A percentile compares a stretch with the other conserved stretches of the same genome.
These are phyloP conservation scores for Lumnitzera littorea DNA, from an alignment of 345 rosid genomes.

Conservation along the genomic window DNA sequence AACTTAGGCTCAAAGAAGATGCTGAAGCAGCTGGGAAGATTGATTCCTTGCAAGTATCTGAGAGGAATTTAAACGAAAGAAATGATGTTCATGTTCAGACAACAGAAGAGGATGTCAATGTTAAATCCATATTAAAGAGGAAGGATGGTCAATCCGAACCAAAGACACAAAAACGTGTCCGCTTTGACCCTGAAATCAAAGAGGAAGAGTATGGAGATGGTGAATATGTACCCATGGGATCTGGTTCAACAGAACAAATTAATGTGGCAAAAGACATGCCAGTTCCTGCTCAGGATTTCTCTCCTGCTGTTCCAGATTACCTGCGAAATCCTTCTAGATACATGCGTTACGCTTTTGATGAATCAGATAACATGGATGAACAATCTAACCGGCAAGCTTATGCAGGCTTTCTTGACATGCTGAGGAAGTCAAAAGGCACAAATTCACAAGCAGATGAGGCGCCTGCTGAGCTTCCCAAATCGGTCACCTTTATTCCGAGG, in stretches of 20 bases:
- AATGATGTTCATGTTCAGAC: constrained; percentile 11
- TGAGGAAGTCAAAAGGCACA: constrained; percentile 20
- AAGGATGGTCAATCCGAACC: constrained; percentile 40
- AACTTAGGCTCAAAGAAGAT: constrained; percentile 70
- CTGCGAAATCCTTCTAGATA: constrained; percentile 70
- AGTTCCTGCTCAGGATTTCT: constrained; percentile 15
- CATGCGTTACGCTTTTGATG: constrained; percentile 56
- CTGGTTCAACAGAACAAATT: constrained; percentile 12
- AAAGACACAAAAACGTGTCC: constrained; percentile 64
- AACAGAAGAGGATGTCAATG: constrained; percentile 28
- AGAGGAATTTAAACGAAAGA: constrained; percentile 9
- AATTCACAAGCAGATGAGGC: constrained; percentile 23
- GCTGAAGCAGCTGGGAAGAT: constrained; percentile 39
- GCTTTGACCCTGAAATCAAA: constrained; percentile 53
- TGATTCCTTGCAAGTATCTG: constrained; percentile 16
- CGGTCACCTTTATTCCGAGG: constrained; percentile 61
- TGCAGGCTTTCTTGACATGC: constrained; percentile 45
- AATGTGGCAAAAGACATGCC: constrained; percentile 16
- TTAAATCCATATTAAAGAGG: constrained; percentile 74
- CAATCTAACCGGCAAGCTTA: constrained; percentile 54
- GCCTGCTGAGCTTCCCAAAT: constrained; percentile 39
- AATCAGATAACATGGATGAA: constrained; percentile 48
- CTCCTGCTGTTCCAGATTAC: constrained; percentile 61
- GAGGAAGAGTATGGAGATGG: constrained; percentile 24
- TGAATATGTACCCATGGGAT: constrained; percentile 21